These are phyloP conservation scores for Fusarium sororula DNA, from an alignment of 2,329 filamentous ascomycete species.

Conservation along the genomic window DNA sequence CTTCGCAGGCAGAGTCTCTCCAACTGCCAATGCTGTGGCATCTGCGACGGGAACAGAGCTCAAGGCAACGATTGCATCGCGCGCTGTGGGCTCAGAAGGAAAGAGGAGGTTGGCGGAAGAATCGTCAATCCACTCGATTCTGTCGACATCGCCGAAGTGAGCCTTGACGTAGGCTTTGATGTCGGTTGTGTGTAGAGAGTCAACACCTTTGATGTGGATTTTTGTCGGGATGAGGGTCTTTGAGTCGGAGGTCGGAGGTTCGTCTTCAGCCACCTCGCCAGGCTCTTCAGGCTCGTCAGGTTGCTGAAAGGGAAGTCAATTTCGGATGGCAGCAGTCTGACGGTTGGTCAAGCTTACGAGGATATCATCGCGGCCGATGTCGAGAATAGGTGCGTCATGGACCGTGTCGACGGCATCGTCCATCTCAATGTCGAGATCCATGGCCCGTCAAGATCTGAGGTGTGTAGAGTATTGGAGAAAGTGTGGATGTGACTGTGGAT, in stretches of 20 bases:
- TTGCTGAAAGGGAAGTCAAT: conserved; percentile 43
- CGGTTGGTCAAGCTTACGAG: conserved; percentile 43
- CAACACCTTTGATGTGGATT: conserved; percentile 85
- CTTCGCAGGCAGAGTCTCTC: conserved; percentile 77
- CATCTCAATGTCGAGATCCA: conserved; percentile 80
- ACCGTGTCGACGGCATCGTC: conserved; percentile 63
- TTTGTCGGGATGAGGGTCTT: conserved; percentile 60
- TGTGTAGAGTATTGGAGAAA: not conserved
- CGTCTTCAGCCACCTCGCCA: conserved; percentile 51
- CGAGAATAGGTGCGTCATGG: conserved; percentile 41
- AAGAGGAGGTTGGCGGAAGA: conserved; percentile 89
- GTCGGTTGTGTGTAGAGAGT: conserved; percentile 81
- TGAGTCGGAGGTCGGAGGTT: conserved; percentile 39
- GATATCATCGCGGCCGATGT: conserved; percentile 49
- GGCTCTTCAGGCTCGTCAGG: conserved; percentile 50
- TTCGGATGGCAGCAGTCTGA: not conserved
- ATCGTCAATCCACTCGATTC: conserved; percentile 96
- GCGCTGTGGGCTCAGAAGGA: conserved; percentile 60
- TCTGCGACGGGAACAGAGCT: conserved; percentile 63
- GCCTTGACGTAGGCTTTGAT: conserved; percentile 79
- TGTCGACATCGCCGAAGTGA: conserved; percentile 68
- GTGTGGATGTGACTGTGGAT: not conserved
- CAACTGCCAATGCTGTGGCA: conserved; percentile 62
- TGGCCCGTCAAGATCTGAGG: conserved; percentile 45
- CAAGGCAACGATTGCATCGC: conserved; percentile 64